These are phyloP conservation scores for Myxozyma sirexii DNA, from an alignment of 805 yeast genomes.

Conservation along the genomic window DNA sequence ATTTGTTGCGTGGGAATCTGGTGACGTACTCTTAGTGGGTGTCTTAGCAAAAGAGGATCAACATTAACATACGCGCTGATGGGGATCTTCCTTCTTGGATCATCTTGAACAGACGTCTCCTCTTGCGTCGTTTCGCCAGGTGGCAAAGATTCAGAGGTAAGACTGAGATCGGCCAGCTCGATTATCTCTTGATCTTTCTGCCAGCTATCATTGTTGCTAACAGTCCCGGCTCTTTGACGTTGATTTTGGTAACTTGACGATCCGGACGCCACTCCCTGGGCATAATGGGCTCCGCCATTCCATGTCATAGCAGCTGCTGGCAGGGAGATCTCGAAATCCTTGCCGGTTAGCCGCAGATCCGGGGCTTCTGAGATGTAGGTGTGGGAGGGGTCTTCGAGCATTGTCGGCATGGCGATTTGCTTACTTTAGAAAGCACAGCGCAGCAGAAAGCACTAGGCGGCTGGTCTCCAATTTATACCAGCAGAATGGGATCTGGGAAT, in stretches of 20 bases:
- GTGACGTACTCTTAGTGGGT: not conserved
- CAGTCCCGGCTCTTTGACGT: not conserved
- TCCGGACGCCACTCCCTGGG: not conserved
- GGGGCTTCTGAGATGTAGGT: not conserved
- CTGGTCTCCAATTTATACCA: too few relatives aligned
- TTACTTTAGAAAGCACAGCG: not conserved
- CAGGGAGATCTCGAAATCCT: not conserved
- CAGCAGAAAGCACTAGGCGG: not conserved
- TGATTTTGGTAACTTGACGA: not conserved
- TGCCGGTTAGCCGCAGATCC: too few relatives aligned
- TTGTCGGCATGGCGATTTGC: not conserved
- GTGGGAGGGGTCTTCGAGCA: not conserved
- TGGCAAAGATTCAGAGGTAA: not conserved
- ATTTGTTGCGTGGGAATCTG: conserved; percentile 8
- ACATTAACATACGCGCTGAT: conserved; percentile 1
- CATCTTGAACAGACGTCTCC: not conserved
- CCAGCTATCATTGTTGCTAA: not conserved
- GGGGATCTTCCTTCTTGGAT: not conserved
- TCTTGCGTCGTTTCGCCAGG: not conserved
- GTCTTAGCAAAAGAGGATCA: not conserved
- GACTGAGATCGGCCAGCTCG: conserved; percentile 2
- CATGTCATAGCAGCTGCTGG: not conserved
- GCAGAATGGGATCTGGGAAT: too few relatives aligned
- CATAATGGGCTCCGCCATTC: not conserved
- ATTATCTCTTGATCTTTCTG: not conserved